Conservation (phyloP, 2,329 filamentous ascomycete genomes). For the Ascomycota sp. region DNA sequence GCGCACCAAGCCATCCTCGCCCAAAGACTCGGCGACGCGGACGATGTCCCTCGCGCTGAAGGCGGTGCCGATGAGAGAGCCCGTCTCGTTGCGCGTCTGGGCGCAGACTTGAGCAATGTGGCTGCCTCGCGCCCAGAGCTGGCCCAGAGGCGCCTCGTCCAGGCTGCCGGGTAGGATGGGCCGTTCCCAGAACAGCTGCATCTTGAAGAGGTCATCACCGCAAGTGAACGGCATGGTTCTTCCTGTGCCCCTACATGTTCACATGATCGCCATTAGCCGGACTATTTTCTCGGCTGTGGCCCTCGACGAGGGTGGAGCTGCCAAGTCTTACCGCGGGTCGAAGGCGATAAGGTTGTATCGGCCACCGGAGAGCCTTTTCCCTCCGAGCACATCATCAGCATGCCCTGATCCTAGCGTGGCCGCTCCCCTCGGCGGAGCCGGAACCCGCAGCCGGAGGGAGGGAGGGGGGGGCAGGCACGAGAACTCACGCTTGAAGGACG, state of each 20-base stretch:
- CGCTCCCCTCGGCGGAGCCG: too few species aligned
- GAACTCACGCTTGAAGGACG: slow-evolving; percentile 2
- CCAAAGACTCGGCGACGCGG: slow-evolving; percentile 19
- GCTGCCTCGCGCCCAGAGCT: slow-evolving; percentile 6
- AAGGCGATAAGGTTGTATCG: slow-evolving; percentile 9
- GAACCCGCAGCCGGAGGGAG: too few species aligned
- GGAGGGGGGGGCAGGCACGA: not conserved
- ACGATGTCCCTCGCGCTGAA: slow-evolving; percentile 23
- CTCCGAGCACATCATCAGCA: not conserved
- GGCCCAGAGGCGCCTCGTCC: slow-evolving; percentile 5
- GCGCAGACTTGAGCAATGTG: slow-evolving; percentile 6
- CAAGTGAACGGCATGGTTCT: slow-evolving; percentile 9
- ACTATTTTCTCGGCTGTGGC: too few species aligned
- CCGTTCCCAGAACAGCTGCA: not conserved
- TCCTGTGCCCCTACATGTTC: slow-evolving; percentile 7
- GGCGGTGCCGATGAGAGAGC: slow-evolving; percentile 17
- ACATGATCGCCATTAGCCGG: too few species aligned
- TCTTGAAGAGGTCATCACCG: slow-evolving; percentile 1
- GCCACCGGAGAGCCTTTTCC: slow-evolving; percentile 6
- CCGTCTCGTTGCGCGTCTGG: slow-evolving; percentile 9
- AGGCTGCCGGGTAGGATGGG: slow-evolving; percentile 2
- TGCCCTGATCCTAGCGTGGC: not conserved
- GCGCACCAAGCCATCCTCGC: slow-evolving; percentile 14
- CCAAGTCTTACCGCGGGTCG: slow-evolving; percentile 7
- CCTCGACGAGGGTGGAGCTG: not conserved